phyloP scores from a whole-genome alignment of 768 basidiomycete species.

The Leccinum subtestaceum region DNA sequence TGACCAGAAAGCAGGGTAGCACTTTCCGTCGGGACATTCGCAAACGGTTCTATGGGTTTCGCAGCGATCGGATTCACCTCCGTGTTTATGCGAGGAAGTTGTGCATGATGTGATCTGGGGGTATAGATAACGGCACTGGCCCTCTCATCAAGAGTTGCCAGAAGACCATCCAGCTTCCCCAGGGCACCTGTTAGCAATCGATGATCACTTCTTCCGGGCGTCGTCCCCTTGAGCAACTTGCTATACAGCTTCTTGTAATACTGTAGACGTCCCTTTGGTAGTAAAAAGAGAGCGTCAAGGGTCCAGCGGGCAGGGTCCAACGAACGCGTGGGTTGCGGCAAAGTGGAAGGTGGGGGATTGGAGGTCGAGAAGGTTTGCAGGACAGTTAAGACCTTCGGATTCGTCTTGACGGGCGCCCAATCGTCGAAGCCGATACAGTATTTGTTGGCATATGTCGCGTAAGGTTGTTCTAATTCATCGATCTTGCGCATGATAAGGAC shows the following conservation, averaged over 20 bases:
- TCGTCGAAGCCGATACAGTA: slow-evolving; percentile 77
- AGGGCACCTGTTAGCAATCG: slow-evolving; percentile 74
- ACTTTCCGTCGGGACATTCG: slow-evolving; percentile 2
- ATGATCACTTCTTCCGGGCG: slow-evolving; percentile 85
- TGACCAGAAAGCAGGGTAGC: slow-evolving; percentile 20
- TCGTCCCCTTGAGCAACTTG: slow-evolving; percentile 80
- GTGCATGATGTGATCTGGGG: neutral
- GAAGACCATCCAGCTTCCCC: slow-evolving; percentile 73
- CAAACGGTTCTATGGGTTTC: neutral
- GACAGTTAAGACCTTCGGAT: slow-evolving; percentile 65
- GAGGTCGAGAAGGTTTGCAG: slow-evolving; percentile 66
- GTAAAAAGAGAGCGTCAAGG: slow-evolving; percentile 80
- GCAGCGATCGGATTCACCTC: neutral
- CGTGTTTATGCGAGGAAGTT: neutral
- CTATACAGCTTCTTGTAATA: slow-evolving; percentile 93
- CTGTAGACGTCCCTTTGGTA: slow-evolving; percentile 79
- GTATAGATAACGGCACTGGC: slow-evolving; percentile 35
- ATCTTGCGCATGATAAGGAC: slow-evolving; percentile 52
- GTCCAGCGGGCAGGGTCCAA: slow-evolving; percentile 61
- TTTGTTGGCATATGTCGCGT: slow-evolving; percentile 73
- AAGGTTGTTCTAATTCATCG: slow-evolving; percentile 85
- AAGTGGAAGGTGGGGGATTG: slow-evolving; percentile 54
- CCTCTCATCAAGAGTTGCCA: slow-evolving; percentile 64
- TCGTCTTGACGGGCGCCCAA: slow-evolving; percentile 78
- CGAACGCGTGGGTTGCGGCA: slow-evolving; percentile 33